Conservation (phyloP, 2,329 filamentous ascomycete species). For the Bimuria novae-zelandiae region DNA sequence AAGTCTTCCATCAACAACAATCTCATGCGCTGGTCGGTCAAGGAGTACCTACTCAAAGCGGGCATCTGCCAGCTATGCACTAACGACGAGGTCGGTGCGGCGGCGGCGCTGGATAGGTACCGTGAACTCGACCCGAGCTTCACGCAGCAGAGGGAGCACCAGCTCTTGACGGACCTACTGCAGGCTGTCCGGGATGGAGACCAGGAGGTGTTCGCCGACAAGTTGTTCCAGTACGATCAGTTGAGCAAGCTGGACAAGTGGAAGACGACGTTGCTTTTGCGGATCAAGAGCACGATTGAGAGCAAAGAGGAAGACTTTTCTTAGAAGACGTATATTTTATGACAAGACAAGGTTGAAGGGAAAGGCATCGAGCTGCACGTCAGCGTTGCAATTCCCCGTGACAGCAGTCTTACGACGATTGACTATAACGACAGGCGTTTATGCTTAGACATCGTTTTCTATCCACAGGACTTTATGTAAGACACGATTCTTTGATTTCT, state of each 20-base stretch:
- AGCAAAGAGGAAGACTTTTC: slow-evolving; percentile 71
- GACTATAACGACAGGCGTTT: not conserved
- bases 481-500: no score
- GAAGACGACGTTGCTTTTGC: slow-evolving; percentile 86
- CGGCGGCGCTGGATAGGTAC: slow-evolving; percentile 82
- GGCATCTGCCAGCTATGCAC: slow-evolving; percentile 84
- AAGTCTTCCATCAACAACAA: slow-evolving; percentile 81
- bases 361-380: not conserved
- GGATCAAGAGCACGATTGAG: slow-evolving; percentile 83
- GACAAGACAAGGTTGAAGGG: not conserved
- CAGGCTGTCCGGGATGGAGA: slow-evolving; percentile 77
- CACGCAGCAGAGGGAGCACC: slow-evolving; percentile 75
- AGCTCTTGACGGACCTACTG: slow-evolving; percentile 77
- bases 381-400: not conserved
- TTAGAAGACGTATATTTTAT: slow-evolving; percentile 42
- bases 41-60: slow-evolving; percentile 93
- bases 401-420: not conserved
- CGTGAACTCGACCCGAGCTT: slow-evolving; percentile 70
- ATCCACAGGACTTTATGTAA: no score
- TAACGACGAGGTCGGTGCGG: slow-evolving; percentile 76
- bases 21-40: slow-evolving; percentile 67
- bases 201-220: slow-evolving; percentile 82
- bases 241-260: slow-evolving; percentile 94
- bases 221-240: slow-evolving; percentile 87
- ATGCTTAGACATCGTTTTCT: not conserved